phyloP scores from a whole-genome alignment of 1,284 basidiomycete species.

The Pseudozyma pruni region DNA sequence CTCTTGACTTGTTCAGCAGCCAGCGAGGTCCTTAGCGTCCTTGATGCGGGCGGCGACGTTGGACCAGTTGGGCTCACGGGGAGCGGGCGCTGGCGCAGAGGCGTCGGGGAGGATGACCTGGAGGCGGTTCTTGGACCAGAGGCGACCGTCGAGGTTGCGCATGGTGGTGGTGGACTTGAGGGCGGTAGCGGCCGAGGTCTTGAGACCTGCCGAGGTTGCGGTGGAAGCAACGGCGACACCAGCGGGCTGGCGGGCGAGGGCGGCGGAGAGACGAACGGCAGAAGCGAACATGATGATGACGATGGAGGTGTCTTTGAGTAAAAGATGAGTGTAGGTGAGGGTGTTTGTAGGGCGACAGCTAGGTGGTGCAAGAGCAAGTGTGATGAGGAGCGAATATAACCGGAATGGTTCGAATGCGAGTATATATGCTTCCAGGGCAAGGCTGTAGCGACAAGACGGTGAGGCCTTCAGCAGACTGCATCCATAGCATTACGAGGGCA shows the following conservation, averaged over 20 bases:
- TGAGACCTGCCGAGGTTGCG: slow-evolving; percentile 40
- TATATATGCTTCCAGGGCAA: too few relatives aligned
- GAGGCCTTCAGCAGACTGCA: too few relatives aligned
- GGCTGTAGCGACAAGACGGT: too few relatives aligned
- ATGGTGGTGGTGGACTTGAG: slow-evolving; percentile 31
- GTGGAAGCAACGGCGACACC: slow-evolving; percentile 22
- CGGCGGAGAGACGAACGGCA: slow-evolving; percentile 45
- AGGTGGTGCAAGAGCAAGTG: too few relatives aligned
- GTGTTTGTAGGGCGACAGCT: too few relatives aligned
- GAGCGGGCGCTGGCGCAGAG: slow-evolving; percentile 22
- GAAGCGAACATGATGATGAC: slow-evolving; percentile 45
- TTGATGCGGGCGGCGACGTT: slow-evolving; percentile 40
- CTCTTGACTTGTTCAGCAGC: slow-evolving; percentile 20
- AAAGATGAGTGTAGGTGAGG: neutral
- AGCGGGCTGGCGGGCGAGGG: slow-evolving; percentile 45
- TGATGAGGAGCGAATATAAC: too few relatives aligned
- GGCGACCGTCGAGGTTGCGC: slow-evolving; percentile 39
- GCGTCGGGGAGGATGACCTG: slow-evolving; percentile 41
- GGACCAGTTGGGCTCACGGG: slow-evolving; percentile 44
- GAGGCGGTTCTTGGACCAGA: slow-evolving; percentile 43
- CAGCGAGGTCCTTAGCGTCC: slow-evolving; percentile 46
- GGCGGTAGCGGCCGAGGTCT: slow-evolving; percentile 38
- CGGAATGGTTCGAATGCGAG: too few relatives aligned
- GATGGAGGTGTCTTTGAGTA: slow-evolving; percentile 1
- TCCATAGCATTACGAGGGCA: too few relatives aligned